phyloP scores from a whole-genome alignment of 2,329 filamentous ascomycete species.

The Monosporascus sp. region DNA sequence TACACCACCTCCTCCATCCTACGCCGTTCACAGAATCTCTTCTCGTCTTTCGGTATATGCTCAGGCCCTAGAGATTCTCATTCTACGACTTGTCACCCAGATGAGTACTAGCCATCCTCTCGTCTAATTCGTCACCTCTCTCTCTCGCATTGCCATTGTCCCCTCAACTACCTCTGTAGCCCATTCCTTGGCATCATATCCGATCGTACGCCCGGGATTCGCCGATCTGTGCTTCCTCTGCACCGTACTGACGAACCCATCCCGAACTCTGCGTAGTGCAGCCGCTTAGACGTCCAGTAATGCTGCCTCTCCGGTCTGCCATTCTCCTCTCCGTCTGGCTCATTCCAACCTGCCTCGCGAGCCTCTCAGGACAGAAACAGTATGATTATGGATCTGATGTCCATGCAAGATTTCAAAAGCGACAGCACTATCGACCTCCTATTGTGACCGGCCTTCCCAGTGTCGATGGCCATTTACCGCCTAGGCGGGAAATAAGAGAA shows the following conservation, averaged over 20 bases:
- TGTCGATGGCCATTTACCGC: conserved; percentile 34
- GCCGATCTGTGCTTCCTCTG: background rate
- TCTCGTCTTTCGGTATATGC: background rate
- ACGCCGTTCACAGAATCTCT: background rate
- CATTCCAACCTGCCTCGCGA: conserved; percentile 2
- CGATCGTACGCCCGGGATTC: background rate
- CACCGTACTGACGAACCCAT: background rate
- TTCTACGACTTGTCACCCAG: no score
- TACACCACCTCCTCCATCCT: background rate
- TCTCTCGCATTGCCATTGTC: background rate
- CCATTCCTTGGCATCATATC: background rate
- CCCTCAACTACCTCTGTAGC: background rate
- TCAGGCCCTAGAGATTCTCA: background rate
- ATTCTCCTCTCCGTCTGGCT: conserved; percentile 4
- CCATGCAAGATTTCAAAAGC: conserved; percentile 31
- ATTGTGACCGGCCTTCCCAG: conserved; percentile 39
- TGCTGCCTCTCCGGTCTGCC: conserved; percentile 4
- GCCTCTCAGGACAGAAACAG: conserved; percentile 7
- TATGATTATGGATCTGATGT: conserved; percentile 50
- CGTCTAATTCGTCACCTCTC: background rate
- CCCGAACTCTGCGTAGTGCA: background rate
- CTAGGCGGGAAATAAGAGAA: conserved; percentile 62
- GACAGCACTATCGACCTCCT: conserved; percentile 27
- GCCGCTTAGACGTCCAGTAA: conserved; percentile 1
- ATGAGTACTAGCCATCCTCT: background rate